A percentile compares a stretch with the other conserved stretches of the same genome.
Conservation (phyloP, 257 asterid genomes). For the Penstemon newberryi region DNA sequence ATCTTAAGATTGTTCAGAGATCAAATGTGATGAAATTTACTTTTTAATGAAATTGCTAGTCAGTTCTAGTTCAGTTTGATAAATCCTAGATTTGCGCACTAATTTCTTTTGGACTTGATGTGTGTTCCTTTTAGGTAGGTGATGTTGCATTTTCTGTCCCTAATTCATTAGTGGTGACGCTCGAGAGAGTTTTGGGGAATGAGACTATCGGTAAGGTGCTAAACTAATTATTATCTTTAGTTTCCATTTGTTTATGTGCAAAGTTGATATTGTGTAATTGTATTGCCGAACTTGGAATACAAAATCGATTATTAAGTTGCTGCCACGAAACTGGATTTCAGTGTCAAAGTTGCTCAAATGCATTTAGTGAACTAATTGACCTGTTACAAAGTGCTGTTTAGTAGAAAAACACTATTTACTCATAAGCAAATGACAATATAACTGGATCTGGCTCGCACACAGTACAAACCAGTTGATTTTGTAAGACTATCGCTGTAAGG, state of each 20-base stretch:
- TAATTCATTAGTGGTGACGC: conserved; percentile 84
- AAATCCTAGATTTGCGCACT: neutral
- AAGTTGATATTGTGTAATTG: neutral
- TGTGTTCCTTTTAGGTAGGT: conserved; percentile 57
- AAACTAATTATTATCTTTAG: conserved; percentile 3
- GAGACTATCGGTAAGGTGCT: conserved; percentile 74
- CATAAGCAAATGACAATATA: neutral
- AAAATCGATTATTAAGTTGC: conserved; percentile 10
- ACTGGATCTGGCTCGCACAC: conserved; percentile 5
- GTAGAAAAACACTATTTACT: conserved; percentile 12
- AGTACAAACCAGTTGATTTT: neutral
- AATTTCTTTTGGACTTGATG: neutral
- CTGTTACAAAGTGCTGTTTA: conserved; percentile 10
- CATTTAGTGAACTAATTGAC: conserved; percentile 8
- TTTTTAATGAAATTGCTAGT: neutral
- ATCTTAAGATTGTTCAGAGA: too few relatives aligned
- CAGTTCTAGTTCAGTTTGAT: neutral
- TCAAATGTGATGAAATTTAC: too few relatives aligned
- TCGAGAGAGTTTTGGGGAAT: conserved; percentile 92
- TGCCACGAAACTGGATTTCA: conserved; percentile 8
- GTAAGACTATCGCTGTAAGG: neutral
- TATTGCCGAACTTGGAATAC: conserved; percentile 9
- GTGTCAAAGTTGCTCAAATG: neutral
- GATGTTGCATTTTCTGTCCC: conserved; percentile 88
- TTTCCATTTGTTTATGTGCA: conserved; percentile 12